phyloP scores from a whole-genome alignment of 257 asterid genomes.

The Cinchona pubescens region DNA sequence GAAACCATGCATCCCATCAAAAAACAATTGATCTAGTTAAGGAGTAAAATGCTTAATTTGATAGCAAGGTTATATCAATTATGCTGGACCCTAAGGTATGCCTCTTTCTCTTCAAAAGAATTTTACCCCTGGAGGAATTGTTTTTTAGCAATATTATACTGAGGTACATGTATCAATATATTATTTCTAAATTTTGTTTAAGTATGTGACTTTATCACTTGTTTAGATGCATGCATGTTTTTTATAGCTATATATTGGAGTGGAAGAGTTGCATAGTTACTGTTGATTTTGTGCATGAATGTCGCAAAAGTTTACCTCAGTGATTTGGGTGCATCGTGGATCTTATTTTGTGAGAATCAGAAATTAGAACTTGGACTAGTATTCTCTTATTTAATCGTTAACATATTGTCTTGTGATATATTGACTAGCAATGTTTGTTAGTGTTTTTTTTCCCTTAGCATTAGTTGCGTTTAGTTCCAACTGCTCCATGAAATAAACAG shows the following conservation, averaged over 20 bases:
- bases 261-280: neutral
- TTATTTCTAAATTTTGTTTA: neutral
- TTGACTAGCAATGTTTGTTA: neutral
- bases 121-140: neutral
- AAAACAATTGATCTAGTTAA: conserved; percentile 86
- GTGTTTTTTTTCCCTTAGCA: neutral
- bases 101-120: neutral
- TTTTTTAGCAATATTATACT: neutral
- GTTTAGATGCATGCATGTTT: neutral
- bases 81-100: conserved; percentile 97
- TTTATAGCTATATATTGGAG: neutral
- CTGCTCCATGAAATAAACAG: neutral
- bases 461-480: neutral
- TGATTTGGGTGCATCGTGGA: neutral
- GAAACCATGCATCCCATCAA: conserved; percentile 94
- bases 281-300: neutral
- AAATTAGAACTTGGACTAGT: neutral
- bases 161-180: neutral
- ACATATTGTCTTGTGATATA: neutral
- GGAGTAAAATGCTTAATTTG: conserved; percentile 85
- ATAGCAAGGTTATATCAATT: conserved; percentile 79
- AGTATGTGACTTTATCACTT: neutral
- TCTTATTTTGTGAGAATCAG: neutral
- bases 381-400: neutral
- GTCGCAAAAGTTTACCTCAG: neutral